Percentiles rank a stretch among this genome's conserved stretches.
phyloP scores from a whole-genome alignment of 176 grass and related monocot genomes.

The Zea mays region DNA sequence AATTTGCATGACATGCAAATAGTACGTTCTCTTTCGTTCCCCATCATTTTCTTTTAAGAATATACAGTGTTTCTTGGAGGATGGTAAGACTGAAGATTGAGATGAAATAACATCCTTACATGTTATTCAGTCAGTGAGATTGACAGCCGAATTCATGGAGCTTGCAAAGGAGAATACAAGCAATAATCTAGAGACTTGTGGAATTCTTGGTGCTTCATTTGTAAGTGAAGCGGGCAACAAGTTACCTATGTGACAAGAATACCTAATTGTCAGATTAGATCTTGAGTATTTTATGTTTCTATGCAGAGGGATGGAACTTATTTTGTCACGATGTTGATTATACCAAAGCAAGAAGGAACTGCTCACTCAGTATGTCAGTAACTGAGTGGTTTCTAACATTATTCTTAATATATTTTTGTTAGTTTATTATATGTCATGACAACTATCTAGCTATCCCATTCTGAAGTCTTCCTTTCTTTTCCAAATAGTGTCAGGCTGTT shows the following conservation, averaged over 20 bases:
- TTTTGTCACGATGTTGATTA: constrained; percentile 85
- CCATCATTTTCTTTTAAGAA: not conserved
- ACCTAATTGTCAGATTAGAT: constrained; percentile 11
- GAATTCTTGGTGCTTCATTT: constrained; percentile 92
- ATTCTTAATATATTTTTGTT: not conserved
- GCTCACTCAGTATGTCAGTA: constrained; percentile 90
- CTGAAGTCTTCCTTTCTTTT: not conserved
- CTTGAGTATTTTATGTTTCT: constrained; percentile 30
- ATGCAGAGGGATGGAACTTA: constrained; percentile 75
- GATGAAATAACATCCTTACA: constrained; percentile 13
- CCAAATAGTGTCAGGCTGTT: constrained; percentile 78
- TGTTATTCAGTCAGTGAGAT: constrained; percentile 66
- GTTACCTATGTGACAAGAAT: not conserved
- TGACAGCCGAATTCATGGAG: constrained; percentile 96
- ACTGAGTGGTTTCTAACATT: constrained; percentile 29
- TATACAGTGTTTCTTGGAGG: not conserved
- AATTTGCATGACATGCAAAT: constrained; percentile 79
- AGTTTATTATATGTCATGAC: not conserved
- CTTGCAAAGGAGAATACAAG: constrained; percentile 95
- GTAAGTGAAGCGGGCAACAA: constrained; percentile 50
- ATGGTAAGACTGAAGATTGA: constrained; percentile 19
- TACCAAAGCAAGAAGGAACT: constrained; percentile 93
- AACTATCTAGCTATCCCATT: not conserved
- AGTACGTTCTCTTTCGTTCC: constrained; percentile 46
- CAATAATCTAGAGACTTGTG: constrained; percentile 84